Evolutionary conservation across 1,284 basidiomycete genomes (phyloP).

Genomic region (Exobasidium cylindrosporum): DNA sequence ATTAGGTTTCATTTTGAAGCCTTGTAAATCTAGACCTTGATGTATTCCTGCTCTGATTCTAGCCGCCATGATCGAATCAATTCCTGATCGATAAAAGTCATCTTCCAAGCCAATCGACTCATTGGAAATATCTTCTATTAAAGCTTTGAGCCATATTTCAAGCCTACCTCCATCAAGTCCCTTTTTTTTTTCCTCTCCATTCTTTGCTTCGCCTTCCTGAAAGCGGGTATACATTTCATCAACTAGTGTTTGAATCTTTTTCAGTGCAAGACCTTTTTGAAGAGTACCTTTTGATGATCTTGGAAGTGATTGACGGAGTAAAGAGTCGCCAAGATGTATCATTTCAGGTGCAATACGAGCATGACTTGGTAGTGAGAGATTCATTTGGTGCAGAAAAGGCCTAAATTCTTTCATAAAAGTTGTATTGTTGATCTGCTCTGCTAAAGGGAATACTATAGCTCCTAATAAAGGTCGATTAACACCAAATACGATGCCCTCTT

Average conservation of each 20-base stretch:
- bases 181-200: neutral
- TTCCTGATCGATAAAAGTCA: slow-evolving; percentile 34
- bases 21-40: slow-evolving; percentile 18
- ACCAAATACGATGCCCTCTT: slow-evolving; percentile 40
- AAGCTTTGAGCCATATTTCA: neutral
- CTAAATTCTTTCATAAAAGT: slow-evolving; percentile 20
- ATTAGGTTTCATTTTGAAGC: slow-evolving; percentile 20
- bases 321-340: slow-evolving; percentile 22
- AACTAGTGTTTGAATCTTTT: slow-evolving; percentile 24
- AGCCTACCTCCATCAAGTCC: slow-evolving; percentile 6
- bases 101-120: slow-evolving; percentile 10
- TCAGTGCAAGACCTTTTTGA: slow-evolving; percentile 31
- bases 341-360: slow-evolving; percentile 32
- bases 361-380: slow-evolving; percentile 25
- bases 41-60: slow-evolving; percentile 32
- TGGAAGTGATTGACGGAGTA: slow-evolving; percentile 21
- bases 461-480: slow-evolving; percentile 35
- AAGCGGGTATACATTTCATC: slow-evolving; percentile 29
- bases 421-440: neutral
- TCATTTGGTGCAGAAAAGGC: slow-evolving; percentile 23
- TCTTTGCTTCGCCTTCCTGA: slow-evolving; percentile 30
- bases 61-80: slow-evolving; percentile 38
- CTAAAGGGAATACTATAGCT: slow-evolving; percentile 24
- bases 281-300: slow-evolving; percentile 40
- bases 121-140: slow-evolving; percentile 1